Base-by-base conservation (phyloP, 1,284 basidiomycete species). In the Takashimella tepidaria region DNA sequence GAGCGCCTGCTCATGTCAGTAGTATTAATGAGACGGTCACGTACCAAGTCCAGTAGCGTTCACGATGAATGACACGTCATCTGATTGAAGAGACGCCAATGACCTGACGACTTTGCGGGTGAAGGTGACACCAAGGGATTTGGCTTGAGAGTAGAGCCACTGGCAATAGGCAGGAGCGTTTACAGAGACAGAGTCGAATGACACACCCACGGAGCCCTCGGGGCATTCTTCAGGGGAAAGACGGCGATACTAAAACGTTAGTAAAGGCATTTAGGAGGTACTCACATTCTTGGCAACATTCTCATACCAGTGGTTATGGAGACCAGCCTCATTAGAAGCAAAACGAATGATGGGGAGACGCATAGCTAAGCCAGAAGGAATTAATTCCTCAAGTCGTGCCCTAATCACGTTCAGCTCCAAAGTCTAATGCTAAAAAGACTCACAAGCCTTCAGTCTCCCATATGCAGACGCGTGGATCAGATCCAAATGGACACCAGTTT, bases 261-360 rank as follows among this genome's bases (percentile, higher is more conserved):
- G 47, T 31, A 2, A 19, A 22, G 20, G 40, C 5, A 12, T 37
- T 37, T 8, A 8, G 31, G 13, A 12, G 37, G 20, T 2, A 56
- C 52, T 50, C 45, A 60, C 58, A 23, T 53, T 24, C 1, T 24
- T 24, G 1, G 40, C 50, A 3, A 61, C 52, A 19, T 49, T 26
- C 43, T 54, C 45, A 46, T 61, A 61, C 59, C 59, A 61, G 49
- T 59, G 57, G 10, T 55, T 56, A 31, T 58, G 59, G 16, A 61
- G 54, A 2, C 57, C 59, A 1, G 46, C 45, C 47, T 61, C 57
- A 24, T 51, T 58, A 3, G 54, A n/a, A 3, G 59, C 59, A 40
- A 49, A 61, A 10, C 59, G 56, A n/a, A 49, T 44, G 4, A 61
- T 41, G 6, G 59, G 59, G n/a, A 61, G 57, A 1, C 37, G 42